A percentile compares a stretch with the other conserved stretches of the same genome.
phyloP scores from a whole-genome alignment of 1,284 basidiomycete species.

The Athelia sp. region DNA sequence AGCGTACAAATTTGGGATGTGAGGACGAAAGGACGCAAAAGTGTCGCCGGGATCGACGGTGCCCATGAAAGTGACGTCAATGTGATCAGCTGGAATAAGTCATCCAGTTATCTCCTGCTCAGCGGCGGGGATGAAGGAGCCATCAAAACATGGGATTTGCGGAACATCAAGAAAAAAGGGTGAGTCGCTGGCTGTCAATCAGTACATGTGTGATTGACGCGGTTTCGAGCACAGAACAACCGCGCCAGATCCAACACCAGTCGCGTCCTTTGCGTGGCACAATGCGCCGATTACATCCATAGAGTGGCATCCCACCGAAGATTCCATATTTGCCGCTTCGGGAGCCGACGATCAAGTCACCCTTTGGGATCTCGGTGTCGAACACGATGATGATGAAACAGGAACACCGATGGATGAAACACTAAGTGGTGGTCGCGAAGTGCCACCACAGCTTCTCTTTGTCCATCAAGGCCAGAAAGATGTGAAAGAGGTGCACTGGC shows the following conservation, averaged over 20 bases:
- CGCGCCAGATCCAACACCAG: constrained; percentile 67
- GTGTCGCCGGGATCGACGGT: constrained; percentile 74
- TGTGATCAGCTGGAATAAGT: constrained; percentile 96
- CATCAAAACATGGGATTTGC: constrained; percentile 95
- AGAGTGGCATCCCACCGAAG: constrained; percentile 97
- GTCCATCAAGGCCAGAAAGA: constrained; percentile 97
- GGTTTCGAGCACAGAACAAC: constrained; percentile 32
- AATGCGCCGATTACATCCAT: constrained; percentile 90
- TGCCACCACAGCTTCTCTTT: constrained; percentile 93
- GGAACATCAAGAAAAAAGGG: constrained; percentile 82
- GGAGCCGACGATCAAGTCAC: constrained; percentile 95
- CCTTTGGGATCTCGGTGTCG: constrained; percentile 96
- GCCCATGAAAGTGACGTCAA: constrained; percentile 96
- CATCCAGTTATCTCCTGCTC: constrained; percentile 81
- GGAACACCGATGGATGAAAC: constrained; percentile 45
- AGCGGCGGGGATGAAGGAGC: constrained; percentile 96
- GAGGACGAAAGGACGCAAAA: constrained; percentile 81
- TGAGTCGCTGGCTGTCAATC: constrained; percentile 31
- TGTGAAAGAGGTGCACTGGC: constrained; percentile 98
- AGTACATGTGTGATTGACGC: constrained; percentile 1
- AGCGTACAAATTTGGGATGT: constrained; percentile 97
- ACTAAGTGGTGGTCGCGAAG: constrained; percentile 43
- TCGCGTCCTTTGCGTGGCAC: constrained; percentile 93
- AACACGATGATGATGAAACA: constrained; percentile 90
- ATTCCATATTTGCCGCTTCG: constrained; percentile 91